These are phyloP conservation scores for Scolecobasidium constrictum DNA, from an alignment of 2,329 filamentous ascomycete species.

Conservation along the genomic window DNA sequence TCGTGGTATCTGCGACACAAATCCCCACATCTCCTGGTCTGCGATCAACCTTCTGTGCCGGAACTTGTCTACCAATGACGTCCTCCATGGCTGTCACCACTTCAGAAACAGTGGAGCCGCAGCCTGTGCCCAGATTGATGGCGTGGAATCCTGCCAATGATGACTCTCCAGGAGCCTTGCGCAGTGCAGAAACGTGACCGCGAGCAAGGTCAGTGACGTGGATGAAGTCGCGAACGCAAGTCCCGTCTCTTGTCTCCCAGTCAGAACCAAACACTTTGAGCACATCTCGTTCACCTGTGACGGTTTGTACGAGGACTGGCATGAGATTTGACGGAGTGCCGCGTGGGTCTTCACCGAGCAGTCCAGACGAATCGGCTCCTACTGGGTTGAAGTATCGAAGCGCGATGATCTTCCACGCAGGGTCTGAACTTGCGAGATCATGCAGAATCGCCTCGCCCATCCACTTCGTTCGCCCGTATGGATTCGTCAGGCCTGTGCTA, in stretches of 20 bases:
- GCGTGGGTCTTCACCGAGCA: constrained; percentile 53
- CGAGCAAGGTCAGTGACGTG: constrained; percentile 55
- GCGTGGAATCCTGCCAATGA: constrained; percentile 24
- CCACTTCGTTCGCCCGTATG: constrained; percentile 57
- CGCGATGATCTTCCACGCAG: constrained; percentile 51
- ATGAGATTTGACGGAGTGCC: constrained; percentile 53
- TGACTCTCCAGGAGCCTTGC: constrained; percentile 22
- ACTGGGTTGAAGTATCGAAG: constrained; percentile 60
- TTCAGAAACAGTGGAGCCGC: constrained; percentile 31
- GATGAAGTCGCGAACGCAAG: constrained; percentile 57
- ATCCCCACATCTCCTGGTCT: constrained; percentile 31
- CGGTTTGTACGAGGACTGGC: constrained; percentile 51
- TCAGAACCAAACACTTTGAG: constrained; percentile 54
- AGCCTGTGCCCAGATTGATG: constrained; percentile 32
- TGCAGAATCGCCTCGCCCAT: constrained; percentile 56
- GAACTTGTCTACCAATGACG: constrained; percentile 24
- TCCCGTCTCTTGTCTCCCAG: constrained; percentile 55
- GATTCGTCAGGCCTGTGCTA: constrained; percentile 49
- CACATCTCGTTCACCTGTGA: constrained; percentile 42
- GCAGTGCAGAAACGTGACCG: constrained; percentile 52
- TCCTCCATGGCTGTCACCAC: constrained; percentile 28
- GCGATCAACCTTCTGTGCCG: constrained; percentile 24
- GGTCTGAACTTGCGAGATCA: constrained; percentile 49
- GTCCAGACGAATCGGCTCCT: constrained; percentile 52
- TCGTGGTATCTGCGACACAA: constrained; percentile 27